Conservation (phyloP, 768 basidiomycete species). For the Termitomyces sp. region DNA sequence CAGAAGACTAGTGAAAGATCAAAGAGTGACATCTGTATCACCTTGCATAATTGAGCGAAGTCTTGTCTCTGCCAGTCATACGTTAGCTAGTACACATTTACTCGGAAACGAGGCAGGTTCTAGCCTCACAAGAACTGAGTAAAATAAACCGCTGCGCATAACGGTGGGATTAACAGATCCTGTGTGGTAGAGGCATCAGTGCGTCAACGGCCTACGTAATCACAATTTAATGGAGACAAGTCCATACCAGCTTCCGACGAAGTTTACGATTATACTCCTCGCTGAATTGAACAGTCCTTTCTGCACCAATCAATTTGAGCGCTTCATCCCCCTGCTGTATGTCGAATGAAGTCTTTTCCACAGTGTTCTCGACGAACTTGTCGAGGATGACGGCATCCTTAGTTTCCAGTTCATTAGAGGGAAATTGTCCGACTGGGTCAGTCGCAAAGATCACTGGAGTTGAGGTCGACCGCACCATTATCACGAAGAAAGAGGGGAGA, state of each 20-base stretch:
- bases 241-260: slow-evolving; percentile 51
- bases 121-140: slow-evolving; percentile 53
- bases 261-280: slow-evolving; percentile 56
- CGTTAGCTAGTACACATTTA: background rate
- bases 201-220: background rate
- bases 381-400: background rate
- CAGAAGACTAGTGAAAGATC: background rate
- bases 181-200: slow-evolving; percentile 10
- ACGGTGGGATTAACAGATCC: slow-evolving; percentile 49
- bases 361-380: slow-evolving; percentile 28
- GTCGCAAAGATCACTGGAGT: background rate
- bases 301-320: slow-evolving; percentile 50
- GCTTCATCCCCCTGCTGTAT: slow-evolving; percentile 52
- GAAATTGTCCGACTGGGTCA: background rate
- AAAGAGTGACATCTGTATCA: slow-evolving; percentile 12
- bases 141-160: slow-evolving; percentile 64
- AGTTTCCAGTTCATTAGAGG: background rate
- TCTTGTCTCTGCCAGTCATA: slow-evolving; percentile 49
- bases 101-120: background rate
- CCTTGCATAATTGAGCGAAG: slow-evolving; percentile 68
- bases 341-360: slow-evolving; percentile 23
- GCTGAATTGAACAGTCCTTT: slow-evolving; percentile 45
- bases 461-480: background rate
- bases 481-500: background rate
- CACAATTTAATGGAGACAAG: no score